phyloP scores from a whole-genome alignment of 805 yeast species.

The Saitoella complicata region DNA sequence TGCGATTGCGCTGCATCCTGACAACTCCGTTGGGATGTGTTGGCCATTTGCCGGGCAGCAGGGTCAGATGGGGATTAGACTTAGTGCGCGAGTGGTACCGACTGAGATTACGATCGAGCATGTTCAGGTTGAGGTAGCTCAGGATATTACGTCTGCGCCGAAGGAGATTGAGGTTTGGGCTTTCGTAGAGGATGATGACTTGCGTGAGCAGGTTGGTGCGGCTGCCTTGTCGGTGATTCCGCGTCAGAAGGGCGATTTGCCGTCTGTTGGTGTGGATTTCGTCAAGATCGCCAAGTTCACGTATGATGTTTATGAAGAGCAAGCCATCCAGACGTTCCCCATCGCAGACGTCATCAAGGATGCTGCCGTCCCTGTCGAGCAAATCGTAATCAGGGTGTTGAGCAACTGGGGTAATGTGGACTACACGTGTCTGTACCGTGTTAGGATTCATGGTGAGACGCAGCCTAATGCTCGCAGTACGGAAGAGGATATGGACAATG shows the following conservation, averaged over 20 bases:
- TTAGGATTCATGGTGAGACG: slow-evolving; percentile 16
- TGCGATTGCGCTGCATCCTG: slow-evolving; percentile 12
- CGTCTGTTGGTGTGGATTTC: slow-evolving; percentile 6
- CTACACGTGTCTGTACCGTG: slow-evolving; percentile 20
- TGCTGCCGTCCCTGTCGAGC: slow-evolving; percentile 5
- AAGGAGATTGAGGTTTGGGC: slow-evolving; percentile 18
- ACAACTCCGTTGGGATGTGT: slow-evolving; percentile 17
- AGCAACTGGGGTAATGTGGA: slow-evolving; percentile 21
- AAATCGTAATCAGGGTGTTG: slow-evolving; percentile 15
- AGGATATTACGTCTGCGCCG: slow-evolving; percentile 17
- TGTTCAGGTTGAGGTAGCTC: slow-evolving; percentile 12
- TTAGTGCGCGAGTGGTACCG: slow-evolving; percentile 14
- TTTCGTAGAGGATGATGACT: slow-evolving; percentile 10
- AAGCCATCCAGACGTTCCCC: slow-evolving; percentile 12
- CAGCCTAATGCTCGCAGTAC: no score
- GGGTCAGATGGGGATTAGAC: slow-evolving; percentile 17
- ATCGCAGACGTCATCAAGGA: slow-evolving; percentile 10
- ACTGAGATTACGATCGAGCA: slow-evolving; percentile 18
- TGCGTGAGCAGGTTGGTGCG: slow-evolving; percentile 3
- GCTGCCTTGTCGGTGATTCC: neutral
- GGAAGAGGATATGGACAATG: no score
- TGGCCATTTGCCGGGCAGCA: slow-evolving; percentile 21
- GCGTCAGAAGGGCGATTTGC: neutral
- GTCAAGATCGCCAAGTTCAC: slow-evolving; percentile 12
- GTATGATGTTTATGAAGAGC: slow-evolving; percentile 13